Percentiles rank a stretch among this genome's conserved stretches.
These are phyloP conservation scores for Deinandra increscens DNA, from an alignment of 129 eudicot species.

Conservation along the genomic window DNA sequence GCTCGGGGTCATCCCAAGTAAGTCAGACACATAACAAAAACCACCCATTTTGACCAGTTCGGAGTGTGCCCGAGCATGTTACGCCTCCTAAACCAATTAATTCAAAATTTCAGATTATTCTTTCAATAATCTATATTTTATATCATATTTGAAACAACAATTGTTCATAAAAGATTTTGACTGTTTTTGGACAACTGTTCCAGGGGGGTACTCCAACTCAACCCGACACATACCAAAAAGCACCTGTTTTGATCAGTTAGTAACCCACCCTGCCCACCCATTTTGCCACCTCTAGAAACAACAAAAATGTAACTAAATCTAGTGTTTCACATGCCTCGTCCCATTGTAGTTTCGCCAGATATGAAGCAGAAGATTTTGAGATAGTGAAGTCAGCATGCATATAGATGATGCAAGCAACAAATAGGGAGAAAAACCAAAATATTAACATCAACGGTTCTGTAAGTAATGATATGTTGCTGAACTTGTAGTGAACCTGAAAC, in stretches of 20 bases:
- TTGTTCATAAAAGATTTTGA: background rate
- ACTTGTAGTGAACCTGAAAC: constrained; percentile 87
- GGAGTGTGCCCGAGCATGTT: background rate
- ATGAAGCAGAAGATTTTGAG: constrained; percentile 90
- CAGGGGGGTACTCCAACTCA: background rate
- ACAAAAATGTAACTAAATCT: background rate
- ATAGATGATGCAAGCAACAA: constrained; percentile 77
- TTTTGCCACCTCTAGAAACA: background rate
- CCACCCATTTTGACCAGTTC: background rate
- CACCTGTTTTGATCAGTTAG: background rate
- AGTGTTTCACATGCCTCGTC: constrained; percentile 60
- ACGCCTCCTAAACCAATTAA: background rate
- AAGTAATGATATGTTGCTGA: constrained; percentile 70
- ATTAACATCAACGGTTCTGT: constrained; percentile 90
- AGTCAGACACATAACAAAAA: background rate
- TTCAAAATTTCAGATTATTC: background rate
- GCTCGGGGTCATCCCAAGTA: background rate
- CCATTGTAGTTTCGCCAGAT: constrained; percentile 91
- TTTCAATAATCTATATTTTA: background rate
- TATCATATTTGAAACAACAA: background rate
- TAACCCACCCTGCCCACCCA: background rate
- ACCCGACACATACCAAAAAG: background rate
- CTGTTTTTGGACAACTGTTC: background rate
- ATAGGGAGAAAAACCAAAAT: constrained; percentile 77
- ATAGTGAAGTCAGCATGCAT: constrained; percentile 87